A percentile compares a stretch with the other conserved stretches of the same genome.
These are phyloP conservation scores for Trametes versicolor DNA, from an alignment of 1,284 basidiomycete genomes.

Conservation along the genomic window DNA sequence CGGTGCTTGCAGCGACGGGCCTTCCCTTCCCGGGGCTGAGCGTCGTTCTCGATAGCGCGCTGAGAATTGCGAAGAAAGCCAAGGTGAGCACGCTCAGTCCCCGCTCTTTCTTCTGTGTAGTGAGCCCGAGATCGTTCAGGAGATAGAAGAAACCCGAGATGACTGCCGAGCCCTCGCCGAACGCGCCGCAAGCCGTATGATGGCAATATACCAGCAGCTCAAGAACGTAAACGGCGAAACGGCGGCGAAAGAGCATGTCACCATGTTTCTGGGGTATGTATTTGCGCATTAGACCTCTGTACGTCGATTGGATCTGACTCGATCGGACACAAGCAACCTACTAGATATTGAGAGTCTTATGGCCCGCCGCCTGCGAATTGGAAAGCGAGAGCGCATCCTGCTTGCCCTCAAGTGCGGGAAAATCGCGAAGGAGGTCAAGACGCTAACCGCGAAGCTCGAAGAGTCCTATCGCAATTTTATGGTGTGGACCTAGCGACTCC, in stretches of 20 bases:
- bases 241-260: not conserved
- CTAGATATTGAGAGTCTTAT: not conserved
- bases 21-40: not conserved
- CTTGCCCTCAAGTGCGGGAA: not conserved
- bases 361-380: not conserved
- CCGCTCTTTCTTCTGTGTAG: not conserved
- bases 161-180: not conserved
- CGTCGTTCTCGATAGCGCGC: not conserved
- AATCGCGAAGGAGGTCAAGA: not conserved
- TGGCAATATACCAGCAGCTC: not conserved
- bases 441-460: not conserved
- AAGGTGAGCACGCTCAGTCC: not conserved
- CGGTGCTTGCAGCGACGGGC: not conserved
- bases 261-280: not conserved
- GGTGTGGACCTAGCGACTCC: not conserved
- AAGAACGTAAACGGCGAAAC: not conserved
- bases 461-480: not conserved
- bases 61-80: not conserved
- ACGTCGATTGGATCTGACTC: not conserved
- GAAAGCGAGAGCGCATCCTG: not conserved
- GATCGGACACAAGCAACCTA: not conserved
- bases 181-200: not conserved
- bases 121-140: not conserved
- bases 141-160: not conserved
- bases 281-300: not conserved